Base-by-base conservation (phyloP, 1,139 yeast species). In the Ogataea hybrid region DNA sequence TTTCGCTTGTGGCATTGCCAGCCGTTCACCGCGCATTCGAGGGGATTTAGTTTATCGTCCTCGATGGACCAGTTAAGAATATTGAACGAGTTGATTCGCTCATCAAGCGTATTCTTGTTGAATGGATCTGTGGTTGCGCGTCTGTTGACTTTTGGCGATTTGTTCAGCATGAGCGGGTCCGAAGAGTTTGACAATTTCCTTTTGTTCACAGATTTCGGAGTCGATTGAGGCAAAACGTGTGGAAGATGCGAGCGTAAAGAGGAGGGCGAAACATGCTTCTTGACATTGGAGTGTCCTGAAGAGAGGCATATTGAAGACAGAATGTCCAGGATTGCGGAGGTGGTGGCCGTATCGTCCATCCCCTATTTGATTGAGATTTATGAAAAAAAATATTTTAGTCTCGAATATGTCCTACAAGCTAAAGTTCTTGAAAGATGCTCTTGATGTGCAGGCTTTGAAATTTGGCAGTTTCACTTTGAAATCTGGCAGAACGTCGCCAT, bases 401-500 rank as follows among this genome's bases (percentile, higher is more conserved):
- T 12, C 10, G n/a, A 36, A 30, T 31, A 15, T 34, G 22, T 28
- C 27, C 18, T 58, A 58, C 51, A 59, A 61, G 33, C 35, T 44
- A 21, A 41, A 76, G 61, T 87, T 89, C 60, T 73, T 90, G 45
- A 86, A 87, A 58, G 75, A 81, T 52, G 96, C 97, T 21, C 71
- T 89, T 51, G 85, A 83, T 56, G 77, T 85, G 41, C 70, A 83
- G 52, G 96, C 97, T 9, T 75, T 90, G 56, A 79, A 81, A 59
- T 92, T 92, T 60, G 97, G 97, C 41, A 68, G 76, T 40, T 92
- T 86, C 73, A 86, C 95, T 20, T 74, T 92, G 62, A 92, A 92
- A 65, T 84, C 95, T 3, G 97, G 97, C 22, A 79, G 98, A 58
- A 69, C 72, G 49, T 89, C 97, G n/a, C 98, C 98, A 40, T 92